These are phyloP conservation scores for Acanthamoeba sp. DNA, from an alignment of 208 protist species.

Conservation along the genomic window DNA sequence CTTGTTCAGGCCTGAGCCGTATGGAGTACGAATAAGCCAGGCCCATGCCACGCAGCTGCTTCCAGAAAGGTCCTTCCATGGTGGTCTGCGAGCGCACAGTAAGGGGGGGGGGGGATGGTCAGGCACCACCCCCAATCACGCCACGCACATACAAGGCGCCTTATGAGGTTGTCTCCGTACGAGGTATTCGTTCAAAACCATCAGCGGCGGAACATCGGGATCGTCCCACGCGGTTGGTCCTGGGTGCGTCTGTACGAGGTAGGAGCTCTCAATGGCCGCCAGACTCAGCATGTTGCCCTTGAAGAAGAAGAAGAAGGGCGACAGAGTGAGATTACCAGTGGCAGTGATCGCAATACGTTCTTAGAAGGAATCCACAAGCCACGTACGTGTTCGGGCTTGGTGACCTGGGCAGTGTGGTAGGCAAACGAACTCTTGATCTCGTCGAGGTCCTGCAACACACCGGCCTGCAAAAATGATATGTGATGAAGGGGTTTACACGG, in stretches of 20 bases:
- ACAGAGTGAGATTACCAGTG: too few species aligned
- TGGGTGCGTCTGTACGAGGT: slow-evolving; percentile 36
- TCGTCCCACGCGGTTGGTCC: slow-evolving; percentile 51
- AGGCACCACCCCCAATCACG: too few species aligned
- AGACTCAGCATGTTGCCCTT: slow-evolving; percentile 64
- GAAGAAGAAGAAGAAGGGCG: background rate
- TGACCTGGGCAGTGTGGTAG: background rate
- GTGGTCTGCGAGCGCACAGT: background rate
- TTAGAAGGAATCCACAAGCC: too few species aligned
- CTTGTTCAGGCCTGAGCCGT: slow-evolving; percentile 9
- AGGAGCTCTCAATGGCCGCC: slow-evolving; percentile 74
- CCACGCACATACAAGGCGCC: too few species aligned
- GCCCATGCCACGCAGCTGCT: slow-evolving; percentile 81
- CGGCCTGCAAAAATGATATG: background rate
- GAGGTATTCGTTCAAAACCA: slow-evolving; percentile 81
- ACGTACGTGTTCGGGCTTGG: background rate
- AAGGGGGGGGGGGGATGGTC: too few species aligned
- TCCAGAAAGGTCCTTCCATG: slow-evolving; percentile 86
- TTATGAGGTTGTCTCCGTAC: too few species aligned
- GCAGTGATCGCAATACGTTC: too few species aligned
- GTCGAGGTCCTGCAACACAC: slow-evolving; percentile 12
- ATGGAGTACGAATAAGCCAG: slow-evolving; percentile 79
- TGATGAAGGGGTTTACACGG: background rate
- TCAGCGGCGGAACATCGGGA: slow-evolving; percentile 73
- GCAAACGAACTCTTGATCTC: slow-evolving; percentile 18